These are phyloP conservation scores for Sordariomycetes sp. DNA, from an alignment of 2,329 filamentous ascomycete genomes.

Conservation along the genomic window DNA sequence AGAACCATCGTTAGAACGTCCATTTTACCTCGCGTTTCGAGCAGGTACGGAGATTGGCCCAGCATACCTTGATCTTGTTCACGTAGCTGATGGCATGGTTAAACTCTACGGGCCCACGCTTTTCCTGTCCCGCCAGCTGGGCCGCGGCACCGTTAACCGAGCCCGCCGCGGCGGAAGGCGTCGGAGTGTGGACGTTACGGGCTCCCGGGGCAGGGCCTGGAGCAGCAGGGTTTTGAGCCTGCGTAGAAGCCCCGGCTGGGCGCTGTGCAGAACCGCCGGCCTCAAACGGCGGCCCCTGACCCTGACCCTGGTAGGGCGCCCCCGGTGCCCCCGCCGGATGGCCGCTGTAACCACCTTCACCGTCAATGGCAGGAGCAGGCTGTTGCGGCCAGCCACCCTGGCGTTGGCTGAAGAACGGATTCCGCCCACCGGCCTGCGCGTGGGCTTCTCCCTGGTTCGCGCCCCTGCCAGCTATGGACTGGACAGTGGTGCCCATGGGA, in stretches of 20 bases:
- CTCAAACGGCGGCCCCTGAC: constrained; percentile 6
- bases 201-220: constrained; percentile 21
- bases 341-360: not conserved
- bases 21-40: not conserved
- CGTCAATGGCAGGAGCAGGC: constrained; percentile 32
- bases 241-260: not conserved
- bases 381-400: constrained; percentile 43
- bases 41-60: not conserved
- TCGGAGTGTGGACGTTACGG: constrained; percentile 48
- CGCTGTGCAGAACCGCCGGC: constrained; percentile 19
- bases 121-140: constrained; percentile 59
- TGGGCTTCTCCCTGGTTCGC: constrained; percentile 31
- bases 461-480: constrained; percentile 59
- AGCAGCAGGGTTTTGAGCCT: constrained; percentile 1
- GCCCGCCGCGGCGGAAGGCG: constrained; percentile 51
- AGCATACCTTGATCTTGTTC: constrained; percentile 92
- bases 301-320: constrained; percentile 6
- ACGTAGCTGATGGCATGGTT: constrained; percentile 99
- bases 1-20: not conserved
- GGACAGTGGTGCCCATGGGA: constrained; percentile 91
- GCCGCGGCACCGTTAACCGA: constrained; percentile 20
- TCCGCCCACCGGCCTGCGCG: constrained; percentile 1
- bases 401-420: constrained; percentile 34
- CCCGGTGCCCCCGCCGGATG: constrained; percentile 46
- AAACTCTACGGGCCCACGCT: constrained; percentile 91